Conservation (phyloP, 352 stramenopile genomes). For the Peronospora farinosa region DNA sequence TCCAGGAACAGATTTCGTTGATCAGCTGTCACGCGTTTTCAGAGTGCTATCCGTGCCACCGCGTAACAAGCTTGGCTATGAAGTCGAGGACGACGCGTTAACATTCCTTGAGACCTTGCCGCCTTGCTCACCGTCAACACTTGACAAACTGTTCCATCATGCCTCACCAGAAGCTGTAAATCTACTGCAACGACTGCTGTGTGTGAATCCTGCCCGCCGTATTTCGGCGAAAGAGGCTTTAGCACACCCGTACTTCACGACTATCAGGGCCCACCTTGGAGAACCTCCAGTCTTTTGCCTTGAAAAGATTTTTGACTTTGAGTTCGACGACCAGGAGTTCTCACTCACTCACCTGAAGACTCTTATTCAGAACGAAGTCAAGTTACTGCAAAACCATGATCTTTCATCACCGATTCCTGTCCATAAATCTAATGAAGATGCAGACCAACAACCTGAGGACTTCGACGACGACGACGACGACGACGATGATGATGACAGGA, state of each 20-base stretch:
- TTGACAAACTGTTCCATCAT: conserved; percentile 61
- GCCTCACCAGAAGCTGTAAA: conserved; percentile 64
- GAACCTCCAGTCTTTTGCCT: conserved; percentile 64
- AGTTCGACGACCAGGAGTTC: conserved; percentile 76
- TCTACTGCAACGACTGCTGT: conserved; percentile 59
- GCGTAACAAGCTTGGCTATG: conserved; percentile 70
- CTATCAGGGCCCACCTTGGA: conserved; percentile 57
- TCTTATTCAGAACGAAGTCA: conserved; percentile 76
- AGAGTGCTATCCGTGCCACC: conserved; percentile 59
- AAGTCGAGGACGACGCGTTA: conserved; percentile 64
- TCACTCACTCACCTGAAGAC: conserved; percentile 48
- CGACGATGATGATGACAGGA: conserved; percentile 4
- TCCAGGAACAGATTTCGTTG: conserved; percentile 71
- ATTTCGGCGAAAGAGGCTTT: conserved; percentile 87
- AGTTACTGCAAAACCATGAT: conserved; percentile 51
- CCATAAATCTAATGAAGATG: not conserved
- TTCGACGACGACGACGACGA: not conserved
- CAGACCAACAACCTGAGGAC: conserved; percentile 1
- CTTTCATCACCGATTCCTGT: conserved; percentile 8
- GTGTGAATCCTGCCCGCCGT: conserved; percentile 87
- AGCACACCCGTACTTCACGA: conserved; percentile 88
- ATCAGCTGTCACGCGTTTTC: conserved; percentile 75
- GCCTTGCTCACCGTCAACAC: conserved; percentile 58
- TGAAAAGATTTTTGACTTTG: conserved; percentile 69
- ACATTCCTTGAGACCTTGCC: conserved; percentile 72